Evolutionary conservation across 352 stramenopile genomes (phyloP).

Genomic region (Globisporangium echinulatum): DNA sequence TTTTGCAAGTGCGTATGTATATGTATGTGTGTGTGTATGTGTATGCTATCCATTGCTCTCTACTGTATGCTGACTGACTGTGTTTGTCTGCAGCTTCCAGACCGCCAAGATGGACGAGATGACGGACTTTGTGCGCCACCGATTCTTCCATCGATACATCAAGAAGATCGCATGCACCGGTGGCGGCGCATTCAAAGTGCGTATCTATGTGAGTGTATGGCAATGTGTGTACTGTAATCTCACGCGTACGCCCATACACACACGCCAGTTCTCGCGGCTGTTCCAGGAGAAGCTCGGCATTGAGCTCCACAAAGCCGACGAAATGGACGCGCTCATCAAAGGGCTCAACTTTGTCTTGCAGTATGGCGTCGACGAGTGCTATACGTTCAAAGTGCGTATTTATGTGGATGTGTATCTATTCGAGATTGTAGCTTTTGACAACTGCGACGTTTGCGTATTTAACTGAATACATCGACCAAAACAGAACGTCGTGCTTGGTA

Average conservation of each 20-base stretch:
- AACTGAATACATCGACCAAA: neutral
- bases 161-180: conserved; percentile 87
- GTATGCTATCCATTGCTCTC: neutral
- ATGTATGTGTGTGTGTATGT: neutral
- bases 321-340: conserved; percentile 94
- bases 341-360: conserved; percentile 96
- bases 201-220: neutral
- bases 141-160: conserved; percentile 90
- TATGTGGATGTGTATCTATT: too few species aligned
- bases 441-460: neutral
- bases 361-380: conserved; percentile 92
- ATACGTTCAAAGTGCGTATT: conserved; percentile 86
- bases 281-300: conserved; percentile 92
- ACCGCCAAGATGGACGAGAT: conserved; percentile 65
- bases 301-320: conserved; percentile 91
- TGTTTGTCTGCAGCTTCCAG: conserved; percentile 39
- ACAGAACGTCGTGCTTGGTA: conserved; percentile 52
- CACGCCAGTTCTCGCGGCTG: conserved; percentile 43
- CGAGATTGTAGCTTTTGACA: too few species aligned
- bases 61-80: neutral
- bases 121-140: conserved; percentile 59
- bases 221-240: neutral
- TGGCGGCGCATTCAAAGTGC: conserved; percentile 94
- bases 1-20: conserved; percentile 69
- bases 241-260: neutral